Percentiles rank a stretch among this genome's conserved stretches.
These are phyloP conservation scores for Penicillium roqueforti DNA, from an alignment of 495 filamentous ascomycete genomes.

Conservation along the genomic window DNA sequence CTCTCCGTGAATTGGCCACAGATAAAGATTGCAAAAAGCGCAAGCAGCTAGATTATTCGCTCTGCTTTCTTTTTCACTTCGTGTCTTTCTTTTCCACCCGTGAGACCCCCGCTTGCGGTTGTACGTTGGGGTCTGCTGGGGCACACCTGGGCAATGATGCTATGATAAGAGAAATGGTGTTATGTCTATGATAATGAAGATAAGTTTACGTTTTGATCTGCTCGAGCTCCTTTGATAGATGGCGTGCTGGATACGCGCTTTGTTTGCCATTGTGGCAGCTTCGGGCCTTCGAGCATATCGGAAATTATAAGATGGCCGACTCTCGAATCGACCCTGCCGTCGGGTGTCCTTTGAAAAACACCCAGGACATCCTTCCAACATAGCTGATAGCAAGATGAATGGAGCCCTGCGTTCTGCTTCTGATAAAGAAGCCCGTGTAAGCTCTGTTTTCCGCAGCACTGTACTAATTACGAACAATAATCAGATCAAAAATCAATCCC, in stretches of 20 bases:
- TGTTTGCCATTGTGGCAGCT: background rate
- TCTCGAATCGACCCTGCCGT: background rate
- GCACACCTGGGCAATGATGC: conserved; percentile 28
- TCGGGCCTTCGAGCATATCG: background rate
- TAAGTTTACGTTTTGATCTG: conserved; percentile 14
- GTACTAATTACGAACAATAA: too few species aligned
- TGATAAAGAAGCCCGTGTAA: background rate
- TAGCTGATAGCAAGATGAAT: background rate
- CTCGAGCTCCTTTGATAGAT: background rate
- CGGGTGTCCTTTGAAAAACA: background rate
- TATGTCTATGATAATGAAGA: conserved; percentile 30
- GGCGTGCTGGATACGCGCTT: background rate
- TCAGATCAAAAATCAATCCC: too few species aligned
- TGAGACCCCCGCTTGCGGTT: conserved; percentile 9
- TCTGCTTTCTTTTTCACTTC: conserved; percentile 10
- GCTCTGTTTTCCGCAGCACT: too few species aligned
- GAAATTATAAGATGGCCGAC: background rate
- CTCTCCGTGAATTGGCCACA: background rate
- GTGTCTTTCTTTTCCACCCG: conserved; percentile 12
- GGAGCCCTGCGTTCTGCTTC: background rate
- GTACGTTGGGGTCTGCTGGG: conserved; percentile 3
- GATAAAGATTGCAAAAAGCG: conserved; percentile 3
- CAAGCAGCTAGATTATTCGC: conserved; percentile 4
- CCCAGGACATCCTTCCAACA: background rate
- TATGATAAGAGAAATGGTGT: conserved; percentile 30